phyloP scores from a whole-genome alignment of 257 asterid species.

The Gardenia jasminoides region DNA sequence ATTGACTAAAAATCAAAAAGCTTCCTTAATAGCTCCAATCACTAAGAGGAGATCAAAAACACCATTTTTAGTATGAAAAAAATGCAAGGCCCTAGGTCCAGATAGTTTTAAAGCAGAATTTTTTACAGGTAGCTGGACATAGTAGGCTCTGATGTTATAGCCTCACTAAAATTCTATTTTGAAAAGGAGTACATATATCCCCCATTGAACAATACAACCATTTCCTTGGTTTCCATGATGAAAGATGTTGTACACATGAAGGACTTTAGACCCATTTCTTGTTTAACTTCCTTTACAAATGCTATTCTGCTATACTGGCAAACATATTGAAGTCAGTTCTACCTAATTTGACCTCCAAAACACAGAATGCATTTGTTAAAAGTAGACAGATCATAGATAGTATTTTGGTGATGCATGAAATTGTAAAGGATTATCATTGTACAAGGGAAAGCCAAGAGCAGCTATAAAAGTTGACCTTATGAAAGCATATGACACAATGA shows the following conservation, averaged over 20 bases:
- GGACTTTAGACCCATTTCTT: neutral
- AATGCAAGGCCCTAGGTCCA: neutral
- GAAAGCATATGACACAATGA: neutral
- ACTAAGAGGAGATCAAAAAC: no score
- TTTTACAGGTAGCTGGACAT: neutral
- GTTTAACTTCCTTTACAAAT: neutral
- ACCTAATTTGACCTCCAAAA: neutral
- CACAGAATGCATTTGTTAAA: no score
- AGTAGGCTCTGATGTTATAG: neutral
- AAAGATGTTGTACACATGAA: neutral
- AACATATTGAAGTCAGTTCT: no score
- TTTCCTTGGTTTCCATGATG: neutral
- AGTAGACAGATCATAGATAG: neutral
- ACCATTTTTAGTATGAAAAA: no score
- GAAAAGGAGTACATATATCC: no score
- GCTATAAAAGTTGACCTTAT: neutral
- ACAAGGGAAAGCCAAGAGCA: neutral
- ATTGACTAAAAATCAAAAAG: no score
- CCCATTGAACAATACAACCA: no score
- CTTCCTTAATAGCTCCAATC: no score
- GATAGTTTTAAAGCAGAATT: neutral
- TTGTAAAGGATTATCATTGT: no score
- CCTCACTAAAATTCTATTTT: no score
- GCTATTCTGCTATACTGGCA: neutral
- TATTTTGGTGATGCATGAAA: no score